Evolutionary conservation across 306 rosid genomes (phyloP), one percentile per base, ranked within the genome.

Genomic region (Quercus agrifolia): DNA sequence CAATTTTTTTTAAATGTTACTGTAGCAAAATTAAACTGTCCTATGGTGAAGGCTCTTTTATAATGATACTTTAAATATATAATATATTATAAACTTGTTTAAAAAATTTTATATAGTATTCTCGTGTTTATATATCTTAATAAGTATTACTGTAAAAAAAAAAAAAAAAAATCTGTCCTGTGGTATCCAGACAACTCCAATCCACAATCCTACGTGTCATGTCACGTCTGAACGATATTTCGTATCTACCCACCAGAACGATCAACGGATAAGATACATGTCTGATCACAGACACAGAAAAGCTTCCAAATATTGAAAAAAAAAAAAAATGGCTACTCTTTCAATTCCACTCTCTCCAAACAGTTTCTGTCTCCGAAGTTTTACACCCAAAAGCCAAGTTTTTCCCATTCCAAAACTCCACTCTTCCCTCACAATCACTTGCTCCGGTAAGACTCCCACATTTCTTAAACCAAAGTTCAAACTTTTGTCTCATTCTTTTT

Each of bases 281-380:
- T 2, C 46, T 38, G 46, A 38, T 38, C 46, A 38, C 0, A 58
- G 59, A 52, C 74, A 11, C 28, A 55, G 76, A 35, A 41, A 44
- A 59, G 38, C 74, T 38, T 73, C 20, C 33, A 4, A 17, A 35
- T 21, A 33, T 35, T 19, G 54, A 49, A 49, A 23, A 38, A 38
- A 23, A 38, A 38, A 6, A 81, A 56, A 76, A 79, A 92, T 92
- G 98, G 97, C 94, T 21, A 74, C 82, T 71, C 70, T 84, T 68
- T 84, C 96, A 74, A 70, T 87, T 83, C 87, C 90, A 46, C 77
- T 85, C 79, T 88, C 93, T 6, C 91, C 83, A 15, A 86, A 77
- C 80, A 51, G 64, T 23, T 73, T 85, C 70, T 79, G 83, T 74
- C 62, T 76, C 57, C 87, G 71, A 74, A 77, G 62, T 82, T 75